phyloP scores from a whole-genome alignment of 2,329 filamentous ascomycete species.

The Thelonectria olida region DNA sequence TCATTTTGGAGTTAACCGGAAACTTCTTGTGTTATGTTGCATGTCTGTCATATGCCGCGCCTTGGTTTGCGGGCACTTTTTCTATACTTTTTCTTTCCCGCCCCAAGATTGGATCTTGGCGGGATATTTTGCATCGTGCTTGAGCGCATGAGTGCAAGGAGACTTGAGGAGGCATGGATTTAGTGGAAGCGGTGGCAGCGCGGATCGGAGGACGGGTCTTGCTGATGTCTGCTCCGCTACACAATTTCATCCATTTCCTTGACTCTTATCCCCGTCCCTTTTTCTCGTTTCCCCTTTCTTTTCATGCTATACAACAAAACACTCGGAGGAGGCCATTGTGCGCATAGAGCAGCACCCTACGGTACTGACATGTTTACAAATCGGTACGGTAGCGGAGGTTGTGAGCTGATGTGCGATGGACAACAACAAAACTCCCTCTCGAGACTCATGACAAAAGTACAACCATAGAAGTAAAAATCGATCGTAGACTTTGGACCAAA shows the following conservation, averaged over 20 bases:
- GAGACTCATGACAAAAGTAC: constrained; percentile 18
- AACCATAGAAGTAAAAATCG: constrained; percentile 28
- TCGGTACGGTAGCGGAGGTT: not conserved
- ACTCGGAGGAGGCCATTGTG: constrained; percentile 23
- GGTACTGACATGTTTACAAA: not conserved
- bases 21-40: constrained; percentile 35
- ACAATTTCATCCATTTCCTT: constrained; percentile 39
- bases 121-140: constrained; percentile 30
- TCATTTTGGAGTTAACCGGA: constrained; percentile 40
- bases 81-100: constrained; percentile 20
- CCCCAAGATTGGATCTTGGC: constrained; percentile 28
- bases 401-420: constrained; percentile 12
- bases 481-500: constrained; percentile 30
- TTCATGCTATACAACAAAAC: constrained; percentile 36
- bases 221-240: constrained; percentile 44
- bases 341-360: not conserved
- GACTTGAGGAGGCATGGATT: constrained; percentile 32
- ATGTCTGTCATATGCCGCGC: constrained; percentile 34
- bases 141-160: constrained; percentile 24
- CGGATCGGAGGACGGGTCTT: constrained; percentile 38
- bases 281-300: constrained; percentile 15
- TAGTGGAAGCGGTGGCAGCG: constrained; percentile 37
- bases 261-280: constrained; percentile 21
- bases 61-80: constrained; percentile 32
- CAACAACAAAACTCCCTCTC: constrained; percentile 13